Evolutionary conservation across 2,329 filamentous ascomycete genomes (phyloP).

Genomic region (Beauveria medogensis): DNA sequence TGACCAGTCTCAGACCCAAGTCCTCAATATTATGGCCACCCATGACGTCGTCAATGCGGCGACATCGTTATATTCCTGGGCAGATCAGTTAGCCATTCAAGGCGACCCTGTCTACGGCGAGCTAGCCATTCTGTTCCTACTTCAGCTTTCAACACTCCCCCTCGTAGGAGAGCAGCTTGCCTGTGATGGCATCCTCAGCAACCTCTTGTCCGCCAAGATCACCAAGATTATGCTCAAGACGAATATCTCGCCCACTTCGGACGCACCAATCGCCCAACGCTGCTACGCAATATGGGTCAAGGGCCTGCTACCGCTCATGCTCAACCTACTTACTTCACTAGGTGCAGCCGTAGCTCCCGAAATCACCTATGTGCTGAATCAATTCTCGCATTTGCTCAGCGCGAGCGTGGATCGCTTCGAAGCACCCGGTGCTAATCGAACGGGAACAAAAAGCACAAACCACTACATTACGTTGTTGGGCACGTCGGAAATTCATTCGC

Average conservation of each 20-base stretch:
- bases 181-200: constrained; percentile 73
- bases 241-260: constrained; percentile 70
- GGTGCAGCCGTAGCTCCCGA: constrained; percentile 77
- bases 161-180: constrained; percentile 83
- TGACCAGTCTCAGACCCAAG: constrained; percentile 60
- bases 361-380: constrained; percentile 78
- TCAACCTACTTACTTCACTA: constrained; percentile 80
- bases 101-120: constrained; percentile 90
- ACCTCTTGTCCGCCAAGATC: constrained; percentile 71
- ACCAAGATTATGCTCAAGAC: constrained; percentile 66
- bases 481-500: constrained; percentile 69
- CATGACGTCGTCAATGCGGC: constrained; percentile 74
- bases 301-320: constrained; percentile 76
- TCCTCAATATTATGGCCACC: constrained; percentile 60
- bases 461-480: constrained; percentile 66
- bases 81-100: constrained; percentile 69
- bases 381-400: constrained; percentile 71
- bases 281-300: constrained; percentile 87
- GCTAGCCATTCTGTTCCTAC: constrained; percentile 78
- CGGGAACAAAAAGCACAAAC: constrained; percentile 37
- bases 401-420: constrained; percentile 68
- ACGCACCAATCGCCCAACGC: constrained; percentile 57
- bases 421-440: constrained; percentile 46
- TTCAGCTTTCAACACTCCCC: constrained; percentile 77
- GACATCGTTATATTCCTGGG: constrained; percentile 85